A percentile compares a stretch with the other conserved stretches of the same genome.
phyloP scores from a whole-genome alignment of 768 basidiomycete species.

The Xerocomellus dryophilus region DNA sequence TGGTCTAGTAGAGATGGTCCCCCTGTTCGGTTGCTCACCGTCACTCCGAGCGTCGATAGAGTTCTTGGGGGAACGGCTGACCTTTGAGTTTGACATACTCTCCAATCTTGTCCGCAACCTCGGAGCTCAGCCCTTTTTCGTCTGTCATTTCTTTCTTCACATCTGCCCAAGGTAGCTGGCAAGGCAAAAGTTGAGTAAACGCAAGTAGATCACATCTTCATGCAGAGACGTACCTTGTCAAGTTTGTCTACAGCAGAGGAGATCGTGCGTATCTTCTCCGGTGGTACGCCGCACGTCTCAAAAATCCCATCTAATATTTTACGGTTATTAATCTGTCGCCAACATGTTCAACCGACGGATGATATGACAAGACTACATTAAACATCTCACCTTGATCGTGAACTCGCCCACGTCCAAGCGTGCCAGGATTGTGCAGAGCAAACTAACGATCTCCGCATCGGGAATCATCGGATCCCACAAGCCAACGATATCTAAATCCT shows the following conservation, averaged over 20 bases:
- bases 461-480: constrained; percentile 96
- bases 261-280: constrained; percentile 85
- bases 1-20: constrained; percentile 72
- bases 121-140: constrained; percentile 84
- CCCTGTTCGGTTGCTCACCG: constrained; percentile 42
- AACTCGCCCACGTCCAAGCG: constrained; percentile 91
- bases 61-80: constrained; percentile 25
- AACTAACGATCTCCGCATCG: constrained; percentile 84
- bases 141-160: constrained; percentile 96
- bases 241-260: constrained; percentile 98
- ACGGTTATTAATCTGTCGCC: constrained; percentile 82
- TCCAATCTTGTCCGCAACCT: constrained; percentile 89
- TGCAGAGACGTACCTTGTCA: constrained; percentile 67
- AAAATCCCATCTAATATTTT: constrained; percentile 98
- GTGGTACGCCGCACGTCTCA: constrained; percentile 90
- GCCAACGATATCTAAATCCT: constrained; percentile 97
- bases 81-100: constrained; percentile 97
- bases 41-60: background rate
- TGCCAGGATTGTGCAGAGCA: constrained; percentile 77
- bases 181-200: background rate
- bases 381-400: constrained; percentile 73
- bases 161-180: constrained; percentile 80
- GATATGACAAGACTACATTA: background rate
- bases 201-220: background rate
- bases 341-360: background rate